Evolutionary conservation across 352 stramenopile species (phyloP), one percentile per base, ranked within the genome.

Genomic region (Phytopythium sindhum): DNA sequence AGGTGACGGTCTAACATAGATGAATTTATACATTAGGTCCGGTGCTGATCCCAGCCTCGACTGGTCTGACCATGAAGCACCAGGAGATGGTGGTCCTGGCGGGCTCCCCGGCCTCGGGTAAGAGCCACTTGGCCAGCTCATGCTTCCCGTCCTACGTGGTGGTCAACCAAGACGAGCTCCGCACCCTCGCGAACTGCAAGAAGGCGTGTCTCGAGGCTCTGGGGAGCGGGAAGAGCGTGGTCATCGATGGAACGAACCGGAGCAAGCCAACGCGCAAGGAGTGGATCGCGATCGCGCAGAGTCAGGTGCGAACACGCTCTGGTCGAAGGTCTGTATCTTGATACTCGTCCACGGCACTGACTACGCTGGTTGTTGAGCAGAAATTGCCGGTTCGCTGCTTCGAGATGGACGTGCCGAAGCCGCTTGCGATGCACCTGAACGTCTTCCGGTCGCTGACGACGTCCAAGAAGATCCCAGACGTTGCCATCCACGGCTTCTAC

Each of bases 401-500:
- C 35, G 75, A 86, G 54, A 84, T 97, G 77, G 80, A 92, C 21
- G 73, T 95, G 1, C 35, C 72, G 51, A 96, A 96, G 62, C 69
- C 76, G n/a, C 61, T 96, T 23, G 67, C 84, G 24, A 91, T 95
- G 74, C 87, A 97, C 47, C 58, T 97, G 33, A 97, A 97, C 66
- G 82, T 76, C 3, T 97, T 91, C 53, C 80, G 89, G 19, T 89
- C 77, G 55, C 69, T 96, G 31, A 91, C 73, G 26, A 74, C 80
- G 42, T 63, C 77, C 55, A 88, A 90, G 50, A 90, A 88, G 63
- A 86, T 97, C 39, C 89, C 89, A 0, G 84, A 89, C 37, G 84
- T 97, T 48, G 87, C 88, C 19, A 96, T 97, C 70, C 88, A 97
- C 56, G 81, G 81, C 28, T 96, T 93, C 68, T 96, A 87, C 70